A percentile compares a stretch with the other conserved stretches of the same genome.
These are phyloP conservation scores for Elongisporangium prolatum DNA, from an alignment of 352 stramenopile genomes.

Conservation along the genomic window DNA sequence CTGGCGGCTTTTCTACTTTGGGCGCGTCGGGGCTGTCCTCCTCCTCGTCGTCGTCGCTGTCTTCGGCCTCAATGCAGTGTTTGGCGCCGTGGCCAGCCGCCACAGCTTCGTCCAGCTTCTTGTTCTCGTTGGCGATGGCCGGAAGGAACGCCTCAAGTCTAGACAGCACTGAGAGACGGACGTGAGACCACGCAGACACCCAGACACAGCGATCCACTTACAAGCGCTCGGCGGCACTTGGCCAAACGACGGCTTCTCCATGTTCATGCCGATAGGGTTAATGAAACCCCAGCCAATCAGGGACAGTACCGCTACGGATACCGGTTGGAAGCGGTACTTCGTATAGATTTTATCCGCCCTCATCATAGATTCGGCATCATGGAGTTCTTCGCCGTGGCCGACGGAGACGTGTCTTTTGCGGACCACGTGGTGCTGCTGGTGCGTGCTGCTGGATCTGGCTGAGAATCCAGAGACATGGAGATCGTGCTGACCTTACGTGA, in stretches of 20 bases:
- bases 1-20: slow-evolving; percentile 28
- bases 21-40: slow-evolving; percentile 9
- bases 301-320: too few species aligned
- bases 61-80: slow-evolving; percentile 58
- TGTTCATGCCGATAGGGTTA: too few species aligned
- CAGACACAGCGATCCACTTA: slow-evolving; percentile 17
- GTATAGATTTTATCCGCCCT: not conserved
- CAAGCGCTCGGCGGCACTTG: slow-evolving; percentile 56
- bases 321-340: too few species aligned
- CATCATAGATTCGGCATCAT: slow-evolving; percentile 19
- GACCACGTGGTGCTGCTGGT: slow-evolving; percentile 58
- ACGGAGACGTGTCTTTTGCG: slow-evolving; percentile 32
- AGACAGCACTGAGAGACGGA: slow-evolving; percentile 42
- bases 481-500: slow-evolving; percentile 7
- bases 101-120: slow-evolving; percentile 61
- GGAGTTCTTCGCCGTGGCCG: slow-evolving; percentile 42
- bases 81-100: slow-evolving; percentile 50
- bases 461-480: too few species aligned
- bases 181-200: not conserved
- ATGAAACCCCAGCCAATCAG: too few species aligned
- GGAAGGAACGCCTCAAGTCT: slow-evolving; percentile 72
- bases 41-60: slow-evolving; percentile 15
- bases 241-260: slow-evolving; percentile 33
- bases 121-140: slow-evolving; percentile 70
- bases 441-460: not conserved